Evolutionary conservation across 345 rosid genomes (phyloP), one percentile per base, ranked within the genome.

Genomic region (Clausena lansium): DNA sequence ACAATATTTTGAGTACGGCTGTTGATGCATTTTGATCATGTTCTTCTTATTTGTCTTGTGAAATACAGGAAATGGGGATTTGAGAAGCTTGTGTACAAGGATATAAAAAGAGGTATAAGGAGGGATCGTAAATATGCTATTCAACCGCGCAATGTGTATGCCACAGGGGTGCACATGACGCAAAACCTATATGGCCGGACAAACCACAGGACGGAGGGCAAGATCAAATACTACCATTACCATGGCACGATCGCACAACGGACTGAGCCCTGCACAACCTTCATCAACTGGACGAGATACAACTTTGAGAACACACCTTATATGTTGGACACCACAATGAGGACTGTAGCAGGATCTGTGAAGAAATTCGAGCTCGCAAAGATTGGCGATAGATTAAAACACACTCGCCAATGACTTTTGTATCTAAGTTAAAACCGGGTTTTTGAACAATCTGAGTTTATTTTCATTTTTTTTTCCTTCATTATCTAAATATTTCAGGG

Each of bases 141-240:
- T 64, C 98, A 92, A 72, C 98, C 99, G 0, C 85, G 89, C 3
- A 85, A 82, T 11, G 97, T 91, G 75, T 90, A 75, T 20, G 99
- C 96, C 1, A 86, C 96, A 0, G 99, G 99, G 0, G 97, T 95
- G 7, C 99, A 95, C 86, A 86, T 92, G 98, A 93, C 99, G 1
- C 91, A 92, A 86, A 89, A 95, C 85, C 73, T 95, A 5, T 83
- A 65, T 9, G 99, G 98, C 6, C 89, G 76, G 75, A 84, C 96
- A 1, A 89, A 65, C 61, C 92, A 93, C 87, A 90, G 71, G 82
- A 86, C 90, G 0, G 97, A 89, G 68, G 81, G 79, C 41, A 83
- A 52, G 79, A 85, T 95, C 78, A 89, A 81, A 64, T 95, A 95
- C 82, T 95, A 84, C 84, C 99, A 95, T 77, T 95, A 91, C 82